Base-by-base conservation (phyloP, 352 stramenopile genomes). In the Globisporangium canariense region DNA sequence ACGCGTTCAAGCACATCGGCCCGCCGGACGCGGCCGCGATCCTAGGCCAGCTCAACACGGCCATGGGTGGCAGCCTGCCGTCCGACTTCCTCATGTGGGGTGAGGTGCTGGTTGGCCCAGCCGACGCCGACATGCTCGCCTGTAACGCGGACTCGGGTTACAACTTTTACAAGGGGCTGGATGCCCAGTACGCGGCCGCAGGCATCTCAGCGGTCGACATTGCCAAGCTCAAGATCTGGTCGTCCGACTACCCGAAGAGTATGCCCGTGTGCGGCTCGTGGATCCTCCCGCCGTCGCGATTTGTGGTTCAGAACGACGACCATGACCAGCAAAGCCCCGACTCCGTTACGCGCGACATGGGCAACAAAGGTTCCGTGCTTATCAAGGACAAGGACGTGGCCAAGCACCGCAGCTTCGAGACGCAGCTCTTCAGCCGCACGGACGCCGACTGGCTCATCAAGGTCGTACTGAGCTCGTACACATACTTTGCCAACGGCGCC, bases 251-350 rank as follows among this genome's bases (percentile, higher is more conserved):
- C 68, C 81, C 83, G 9, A 83, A 77, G 43, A 60, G 78, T 11
- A 72, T 79, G 58, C 79, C 79, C 2, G 64, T 78, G n/a, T 87
- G 78, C 30, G 80, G 78, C 14, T 81, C 69, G n/a, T 91, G 83
- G 76, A 81, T 88, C 55, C 47, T 91, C 14, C 78, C 79, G 20
- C 41, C 79, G 1, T 77, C 77, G 22, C 77, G 83, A 0, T 88
- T 89, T 28, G 83, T 89, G 46, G 72, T 92, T 9, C 83, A 92
- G 61, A 92, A 91, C 64, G 83, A 91, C 36, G 81, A 90, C 63
- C 77, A 86, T 62, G 83, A 92, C 69, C 83, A 92, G 60, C 79
- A 92, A 54, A 71, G 66, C 49, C 67, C 72, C 0, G 81, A 77
- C 18, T 88, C 76, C 8, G 73, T 58, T 1, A 72, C 79, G 16